Evolutionary conservation across 805 yeast genomes (phyloP).

Genomic region (Suhomyces pyralidae): DNA sequence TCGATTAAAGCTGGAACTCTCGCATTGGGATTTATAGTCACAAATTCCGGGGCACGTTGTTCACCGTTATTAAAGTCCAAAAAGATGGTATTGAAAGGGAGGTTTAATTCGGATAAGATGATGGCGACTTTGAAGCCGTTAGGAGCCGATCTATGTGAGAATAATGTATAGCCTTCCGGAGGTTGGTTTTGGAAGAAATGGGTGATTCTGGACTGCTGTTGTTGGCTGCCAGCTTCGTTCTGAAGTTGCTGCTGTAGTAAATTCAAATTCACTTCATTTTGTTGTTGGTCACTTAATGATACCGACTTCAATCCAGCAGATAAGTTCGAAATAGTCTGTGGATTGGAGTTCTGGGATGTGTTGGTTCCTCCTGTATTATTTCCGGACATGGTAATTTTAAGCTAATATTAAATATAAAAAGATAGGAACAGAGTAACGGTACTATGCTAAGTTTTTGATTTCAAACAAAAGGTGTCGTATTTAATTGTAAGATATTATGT

Average conservation of each 20-base stretch:
- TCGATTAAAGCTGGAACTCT: slow-evolving; percentile 93
- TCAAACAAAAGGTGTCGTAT: neutral
- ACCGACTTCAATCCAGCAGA: slow-evolving; percentile 47
- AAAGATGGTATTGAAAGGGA: slow-evolving; percentile 75
- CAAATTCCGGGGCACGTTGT: slow-evolving; percentile 90
- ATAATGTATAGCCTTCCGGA: slow-evolving; percentile 76
- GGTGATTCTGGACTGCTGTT: slow-evolving; percentile 57
- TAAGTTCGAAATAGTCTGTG: slow-evolving; percentile 38
- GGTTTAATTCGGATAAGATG: slow-evolving; percentile 76
- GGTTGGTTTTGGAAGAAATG: slow-evolving; percentile 76
- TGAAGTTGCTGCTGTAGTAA: slow-evolving; percentile 46
- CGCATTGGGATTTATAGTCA: slow-evolving; percentile 92
- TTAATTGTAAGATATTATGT: neutral
- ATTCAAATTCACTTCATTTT: slow-evolving; percentile 39
- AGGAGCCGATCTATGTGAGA: slow-evolving; percentile 84
- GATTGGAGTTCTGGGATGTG: slow-evolving; percentile 1
- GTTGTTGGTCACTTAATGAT: slow-evolving; percentile 39
- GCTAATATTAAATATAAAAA: neutral
- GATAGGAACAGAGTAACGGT: neutral
- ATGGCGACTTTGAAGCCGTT: slow-evolving; percentile 96
- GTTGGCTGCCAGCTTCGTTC: slow-evolving; percentile 38
- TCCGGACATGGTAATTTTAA: neutral
- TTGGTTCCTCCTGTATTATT: slow-evolving; percentile 1
- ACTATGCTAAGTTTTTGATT: neutral
- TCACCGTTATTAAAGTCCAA: slow-evolving; percentile 85